Conservation (phyloP, 2,329 filamentous ascomycete species). For the Talaromyces sp. region DNA sequence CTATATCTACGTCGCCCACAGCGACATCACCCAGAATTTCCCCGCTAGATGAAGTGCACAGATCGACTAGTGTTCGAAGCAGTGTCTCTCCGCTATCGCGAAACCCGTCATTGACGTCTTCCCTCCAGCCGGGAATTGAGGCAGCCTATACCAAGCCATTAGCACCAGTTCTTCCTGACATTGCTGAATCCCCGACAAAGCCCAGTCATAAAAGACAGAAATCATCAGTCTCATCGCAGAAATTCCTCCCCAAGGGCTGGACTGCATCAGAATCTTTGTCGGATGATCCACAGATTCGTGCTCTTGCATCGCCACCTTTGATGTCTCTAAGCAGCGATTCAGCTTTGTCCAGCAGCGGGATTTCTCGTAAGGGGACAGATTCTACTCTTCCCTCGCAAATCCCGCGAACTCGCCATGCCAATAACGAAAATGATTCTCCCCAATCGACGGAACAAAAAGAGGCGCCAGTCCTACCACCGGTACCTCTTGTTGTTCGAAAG, state of each 20-base stretch:
- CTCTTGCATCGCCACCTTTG: conserved; percentile 17
- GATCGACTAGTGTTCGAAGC: conserved; percentile 13
- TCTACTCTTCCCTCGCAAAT: neutral
- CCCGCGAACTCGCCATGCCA: neutral
- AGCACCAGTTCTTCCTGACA: conserved; percentile 17
- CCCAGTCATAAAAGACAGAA: conserved; percentile 23
- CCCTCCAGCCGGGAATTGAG: conserved; percentile 14
- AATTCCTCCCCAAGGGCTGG: conserved; percentile 27
- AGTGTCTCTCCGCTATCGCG: conserved; percentile 21
- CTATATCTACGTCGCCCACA: conserved; percentile 18
- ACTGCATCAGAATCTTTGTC: conserved; percentile 25
- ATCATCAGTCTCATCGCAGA: conserved; percentile 28
- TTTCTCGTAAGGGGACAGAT: neutral
- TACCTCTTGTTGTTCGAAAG: conserved; percentile 20
- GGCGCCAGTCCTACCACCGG: conserved; percentile 26
- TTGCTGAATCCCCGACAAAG: conserved; percentile 15
- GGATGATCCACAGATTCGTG: conserved; percentile 31
- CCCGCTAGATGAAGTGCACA: neutral
- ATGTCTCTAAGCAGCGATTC: neutral
- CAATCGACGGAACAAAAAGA: conserved; percentile 24
- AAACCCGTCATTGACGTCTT: conserved; percentile 24
- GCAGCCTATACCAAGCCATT: conserved; percentile 4
- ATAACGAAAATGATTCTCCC: neutral
- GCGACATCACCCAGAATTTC: conserved; percentile 6
- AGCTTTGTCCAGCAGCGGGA: neutral